Percentiles rank a stretch among this genome's conserved stretches.
These are phyloP conservation scores for Sphagnum magellanicum DNA, from an alignment of 228 moss, liverwort and hornwort species.

Conservation along the genomic window DNA sequence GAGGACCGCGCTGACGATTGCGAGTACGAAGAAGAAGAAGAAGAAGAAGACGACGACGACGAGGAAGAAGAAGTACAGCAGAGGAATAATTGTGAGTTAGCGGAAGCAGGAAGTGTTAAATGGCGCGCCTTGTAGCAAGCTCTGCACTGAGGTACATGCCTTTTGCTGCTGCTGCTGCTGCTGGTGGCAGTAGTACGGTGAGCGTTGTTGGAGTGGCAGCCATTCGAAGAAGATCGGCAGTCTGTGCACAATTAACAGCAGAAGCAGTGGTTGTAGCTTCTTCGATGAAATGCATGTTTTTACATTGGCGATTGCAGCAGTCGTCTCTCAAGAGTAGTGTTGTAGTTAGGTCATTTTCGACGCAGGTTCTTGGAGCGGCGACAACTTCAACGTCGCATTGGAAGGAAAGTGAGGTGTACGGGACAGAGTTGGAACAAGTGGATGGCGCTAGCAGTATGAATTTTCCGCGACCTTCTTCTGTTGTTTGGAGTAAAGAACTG, in stretches of 20 bases:
- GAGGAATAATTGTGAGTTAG: too few species aligned
- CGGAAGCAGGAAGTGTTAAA: neutral
- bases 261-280: neutral
- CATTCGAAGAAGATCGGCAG: constrained; percentile 8
- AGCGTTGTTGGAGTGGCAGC: constrained; percentile 8
- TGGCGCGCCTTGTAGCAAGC: constrained; percentile 15
- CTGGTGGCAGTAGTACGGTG: neutral
- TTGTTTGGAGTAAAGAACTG: constrained; percentile 67
- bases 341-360: constrained; percentile 4
- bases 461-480: constrained; percentile 57
- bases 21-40: too few species aligned
- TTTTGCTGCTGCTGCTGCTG: neutral
- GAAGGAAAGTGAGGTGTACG: constrained; percentile 19
- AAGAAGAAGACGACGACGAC: too few species aligned
- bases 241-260: constrained; percentile 6
- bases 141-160: neutral
- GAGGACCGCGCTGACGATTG: too few species aligned
- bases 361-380: constrained; percentile 1
- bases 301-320: neutral
- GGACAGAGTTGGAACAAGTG: constrained; percentile 17
- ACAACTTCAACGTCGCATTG: constrained; percentile 16
- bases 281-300: constrained; percentile 3
- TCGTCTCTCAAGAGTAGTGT: neutral
- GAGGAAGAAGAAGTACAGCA: too few species aligned
- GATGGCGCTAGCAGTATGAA: constrained; percentile 46